A percentile compares a stretch with the other conserved stretches of the same genome.
Conservation (phyloP, 2,329 filamentous ascomycete species). For the Diaporthe humulicola region DNA sequence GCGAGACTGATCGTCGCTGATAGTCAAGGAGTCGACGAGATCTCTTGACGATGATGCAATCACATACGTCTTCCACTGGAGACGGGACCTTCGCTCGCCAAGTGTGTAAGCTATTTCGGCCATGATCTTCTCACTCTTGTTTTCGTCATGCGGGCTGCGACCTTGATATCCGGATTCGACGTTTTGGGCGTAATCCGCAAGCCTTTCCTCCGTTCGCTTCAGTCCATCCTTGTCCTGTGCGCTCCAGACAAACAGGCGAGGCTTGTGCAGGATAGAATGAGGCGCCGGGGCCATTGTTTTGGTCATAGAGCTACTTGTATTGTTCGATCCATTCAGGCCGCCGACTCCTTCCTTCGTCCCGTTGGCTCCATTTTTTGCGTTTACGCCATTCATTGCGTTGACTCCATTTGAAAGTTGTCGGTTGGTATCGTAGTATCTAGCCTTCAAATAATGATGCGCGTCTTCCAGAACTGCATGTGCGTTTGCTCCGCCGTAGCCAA, state of each 20-base stretch:
- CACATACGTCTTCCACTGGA: constrained; percentile 7
- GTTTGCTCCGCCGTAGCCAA: constrained; percentile 61
- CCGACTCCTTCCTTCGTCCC: not conserved
- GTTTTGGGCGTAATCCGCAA: not conserved
- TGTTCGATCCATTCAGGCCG: not conserved
- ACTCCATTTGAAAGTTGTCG: not conserved
- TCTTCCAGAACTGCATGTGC: constrained; percentile 56
- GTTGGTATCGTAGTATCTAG: not conserved
- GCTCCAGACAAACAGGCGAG: not conserved
- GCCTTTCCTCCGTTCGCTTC: not conserved
- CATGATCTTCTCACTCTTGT: not conserved
- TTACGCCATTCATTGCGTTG: not conserved
- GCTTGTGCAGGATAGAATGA: not conserved
- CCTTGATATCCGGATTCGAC: not conserved
- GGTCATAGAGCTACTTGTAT: not conserved
- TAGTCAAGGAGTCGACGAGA: not conserved
- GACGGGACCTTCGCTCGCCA: constrained; percentile 5
- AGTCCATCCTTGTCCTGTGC: constrained; percentile 4
- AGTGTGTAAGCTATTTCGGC: not conserved
- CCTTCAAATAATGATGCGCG: constrained; percentile 6
- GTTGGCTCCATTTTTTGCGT: not conserved
- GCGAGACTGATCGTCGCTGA: not conserved
- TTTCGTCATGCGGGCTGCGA: not conserved
- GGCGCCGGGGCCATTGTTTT: not conserved
- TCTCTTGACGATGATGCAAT: not conserved